phyloP scores from a whole-genome alignment of 352 stramenopile species.

The Phytophthora sp. region DNA sequence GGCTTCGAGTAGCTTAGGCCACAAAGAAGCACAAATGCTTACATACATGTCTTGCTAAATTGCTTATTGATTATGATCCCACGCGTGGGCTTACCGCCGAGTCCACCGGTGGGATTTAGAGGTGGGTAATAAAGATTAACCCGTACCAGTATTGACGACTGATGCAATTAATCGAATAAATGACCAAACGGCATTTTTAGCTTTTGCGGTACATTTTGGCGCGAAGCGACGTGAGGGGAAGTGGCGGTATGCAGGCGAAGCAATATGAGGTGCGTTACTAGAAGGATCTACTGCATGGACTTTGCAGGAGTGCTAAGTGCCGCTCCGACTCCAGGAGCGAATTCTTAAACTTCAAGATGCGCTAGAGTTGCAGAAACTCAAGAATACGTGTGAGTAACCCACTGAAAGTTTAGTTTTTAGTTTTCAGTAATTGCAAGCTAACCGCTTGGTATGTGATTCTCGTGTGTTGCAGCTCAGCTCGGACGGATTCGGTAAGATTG shows the following conservation, averaged over 20 bases:
- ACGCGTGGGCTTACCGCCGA: too few species aligned
- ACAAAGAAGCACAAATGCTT: too few species aligned
- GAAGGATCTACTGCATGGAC: not conserved
- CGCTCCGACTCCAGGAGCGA: conserved; percentile 46
- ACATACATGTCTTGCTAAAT: too few species aligned
- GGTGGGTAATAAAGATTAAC: too few species aligned
- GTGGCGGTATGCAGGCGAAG: conserved; percentile 9
- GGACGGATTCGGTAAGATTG: conserved; percentile 56
- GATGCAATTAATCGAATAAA: too few species aligned
- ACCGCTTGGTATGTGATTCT: not conserved
- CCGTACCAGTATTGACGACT: too few species aligned
- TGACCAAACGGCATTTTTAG: too few species aligned
- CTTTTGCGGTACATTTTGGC: not conserved
- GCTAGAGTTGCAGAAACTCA: conserved; percentile 81
- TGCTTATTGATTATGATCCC: too few species aligned
- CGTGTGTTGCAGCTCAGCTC: conserved; percentile 52
- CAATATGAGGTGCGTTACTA: conserved; percentile 10
- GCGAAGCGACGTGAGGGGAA: not conserved
- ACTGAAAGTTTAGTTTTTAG: not conserved
- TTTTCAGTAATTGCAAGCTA: not conserved
- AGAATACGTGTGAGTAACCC: conserved; percentile 66
- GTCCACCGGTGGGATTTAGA: too few species aligned
- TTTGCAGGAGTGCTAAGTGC: not conserved
- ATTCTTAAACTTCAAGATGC: conserved; percentile 85
- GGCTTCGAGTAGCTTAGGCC: too few species aligned